Base-by-base conservation (phyloP, 2,329 filamentous ascomycete species). In the Monosporascus sp. region DNA sequence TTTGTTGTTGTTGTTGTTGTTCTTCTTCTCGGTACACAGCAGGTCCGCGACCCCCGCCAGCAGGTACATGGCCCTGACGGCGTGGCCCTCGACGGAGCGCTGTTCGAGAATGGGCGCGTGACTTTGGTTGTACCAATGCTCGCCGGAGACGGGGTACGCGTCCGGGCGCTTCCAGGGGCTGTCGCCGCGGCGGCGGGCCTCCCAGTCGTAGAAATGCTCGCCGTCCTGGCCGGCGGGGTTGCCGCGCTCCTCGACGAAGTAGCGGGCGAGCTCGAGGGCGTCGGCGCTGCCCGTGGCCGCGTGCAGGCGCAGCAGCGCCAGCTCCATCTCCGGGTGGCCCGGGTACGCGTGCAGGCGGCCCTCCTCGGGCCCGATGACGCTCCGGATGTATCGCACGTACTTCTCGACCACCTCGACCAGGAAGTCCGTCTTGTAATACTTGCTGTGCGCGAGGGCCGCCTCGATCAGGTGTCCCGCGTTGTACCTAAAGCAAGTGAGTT, bases 381-480 rank as follows among this genome's bases (percentile, higher is more conserved):
- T 66, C 52, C 67, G 71, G 2, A 86, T 72, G 5, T 82, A 71
- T 54, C 74, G 67, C 18, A 85, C 75, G 56, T 84, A 84, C 54
- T 75, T 79, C 24, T 77, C 55, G 17, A 85, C 74, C 0, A 79
- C 77, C 11, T 74, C 72, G 6, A 85, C 65, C 3, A 86, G 65
- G 2, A 74, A 61, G 49, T 77, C 68, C 55, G 81, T 82, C 31
- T 73, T 68, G 60, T 79, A 83, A 43, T 77, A 71, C 3, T 75
- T 66, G n/a, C 73, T 65, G 54, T 86, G 81, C 0, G 81, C 80
- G 3, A 85, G 65, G 2, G 81, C 81, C 1, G 76, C 82, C 65
- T 86, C 82, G 48, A 85, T 82, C 11, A 86, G 67, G 64, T 86
- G 82, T 0, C 83, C 82, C 9, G 76, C 77, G 56, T 84, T 84